Evolutionary conservation across 2,329 filamentous ascomycete species (phyloP), one percentile per base, ranked within the genome.

Genomic region (Aspergillus fumigatiaffinis): DNA sequence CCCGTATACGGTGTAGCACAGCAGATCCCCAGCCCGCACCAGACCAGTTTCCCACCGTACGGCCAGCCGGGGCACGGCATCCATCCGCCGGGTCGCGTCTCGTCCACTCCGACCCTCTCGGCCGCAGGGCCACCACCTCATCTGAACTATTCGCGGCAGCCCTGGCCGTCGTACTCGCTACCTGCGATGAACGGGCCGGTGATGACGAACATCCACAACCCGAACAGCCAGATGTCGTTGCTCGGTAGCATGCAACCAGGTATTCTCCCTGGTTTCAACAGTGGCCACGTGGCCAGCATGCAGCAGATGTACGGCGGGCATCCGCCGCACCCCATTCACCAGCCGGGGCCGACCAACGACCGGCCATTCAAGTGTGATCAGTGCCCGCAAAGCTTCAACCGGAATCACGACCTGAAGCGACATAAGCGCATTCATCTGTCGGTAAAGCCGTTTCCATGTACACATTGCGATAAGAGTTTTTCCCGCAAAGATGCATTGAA

Each of bases 401-500:
- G 94, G 4, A 97, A 97, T 63, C 94, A 97, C 70, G 94, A 97
- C 70, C 76, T 97, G 66, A 99, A 99, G 77, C 84, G 94, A 52
- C 94, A 99, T 74, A 96, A 96, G 80, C 82, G 92, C 51, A 97
- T 97, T 58, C 94, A 99, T 74, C 77, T 97, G 57, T 90, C 92
- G 0, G 91, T 97, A 44, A 99, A 99, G 80, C 94, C 94, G 0
- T 97, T 93, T 73, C 92, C 92, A 0, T 99, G 94, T 73, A 85
- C 80, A 6, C 88, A 89, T 68, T 99, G 94, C 72, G 92, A 96
- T 60, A 97, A 97, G 83, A 94, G 90, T 71, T 99, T 99, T 70
- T 97, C 92, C 3, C 84, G 94, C 58, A 97, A 97, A 73, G 94
- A 97, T 75, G 94, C 94, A 9, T 80, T 99, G 29, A 97, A 97